Conservation (phyloP, 1,284 basidiomycete genomes). For the Volvariella volvacea region DNA sequence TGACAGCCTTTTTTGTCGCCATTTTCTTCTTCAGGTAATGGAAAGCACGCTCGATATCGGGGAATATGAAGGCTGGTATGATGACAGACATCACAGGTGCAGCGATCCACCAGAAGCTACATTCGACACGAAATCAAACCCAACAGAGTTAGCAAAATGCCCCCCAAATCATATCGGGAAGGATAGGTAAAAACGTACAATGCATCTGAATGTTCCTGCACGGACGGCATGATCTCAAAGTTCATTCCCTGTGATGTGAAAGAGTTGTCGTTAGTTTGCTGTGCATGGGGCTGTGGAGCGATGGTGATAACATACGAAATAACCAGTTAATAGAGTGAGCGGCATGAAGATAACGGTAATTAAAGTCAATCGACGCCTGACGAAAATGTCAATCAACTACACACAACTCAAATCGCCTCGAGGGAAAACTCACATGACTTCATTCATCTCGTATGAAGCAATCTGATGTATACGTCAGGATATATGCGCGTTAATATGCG, state of each 20-base stretch:
- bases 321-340: slow-evolving; percentile 62
- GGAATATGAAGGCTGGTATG: slow-evolving; percentile 45
- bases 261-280: too few species aligned
- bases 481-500: neutral
- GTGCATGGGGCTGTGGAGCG: too few species aligned
- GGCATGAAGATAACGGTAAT: slow-evolving; percentile 68
- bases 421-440: slow-evolving; percentile 46
- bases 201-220: slow-evolving; percentile 40
- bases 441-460: slow-evolving; percentile 66
- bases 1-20: slow-evolving; percentile 19
- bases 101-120: slow-evolving; percentile 65
- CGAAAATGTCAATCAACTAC: slow-evolving; percentile 1
- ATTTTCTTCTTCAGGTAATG: slow-evolving; percentile 40
- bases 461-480: slow-evolving; percentile 31
- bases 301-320: slow-evolving; percentile 62
- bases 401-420: slow-evolving; percentile 2
- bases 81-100: slow-evolving; percentile 54
- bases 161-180: neutral
- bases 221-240: slow-evolving; percentile 47
- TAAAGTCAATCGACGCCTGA: slow-evolving; percentile 39
- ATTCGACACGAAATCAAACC: too few species aligned
- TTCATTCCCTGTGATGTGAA: slow-evolving; percentile 54
- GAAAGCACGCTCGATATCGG: slow-evolving; percentile 40
- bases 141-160: slow-evolving; percentile 2
- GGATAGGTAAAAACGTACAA: slow-evolving; percentile 30